Percentiles rank a stretch among this genome's conserved stretches.
Evolutionary conservation across 2,329 filamentous ascomycete species (phyloP).

Genomic region (Zalaria obscura): DNA sequence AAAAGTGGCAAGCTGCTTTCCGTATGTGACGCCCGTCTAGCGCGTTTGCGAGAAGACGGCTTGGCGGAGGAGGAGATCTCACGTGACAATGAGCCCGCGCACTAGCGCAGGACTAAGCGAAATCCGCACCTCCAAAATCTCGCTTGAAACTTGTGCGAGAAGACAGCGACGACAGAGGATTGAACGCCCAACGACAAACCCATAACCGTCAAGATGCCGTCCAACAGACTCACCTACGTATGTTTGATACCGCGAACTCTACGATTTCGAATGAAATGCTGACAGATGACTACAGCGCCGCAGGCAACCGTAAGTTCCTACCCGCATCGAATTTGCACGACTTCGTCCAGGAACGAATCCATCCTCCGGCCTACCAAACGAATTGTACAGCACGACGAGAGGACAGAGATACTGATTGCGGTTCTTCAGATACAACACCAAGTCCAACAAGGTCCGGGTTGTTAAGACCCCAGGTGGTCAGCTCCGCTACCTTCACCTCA

Average conservation of each 20-base stretch:
- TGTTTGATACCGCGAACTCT: slow-evolving; percentile 10
- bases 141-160: too few relatives aligned
- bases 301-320: slow-evolving; percentile 32
- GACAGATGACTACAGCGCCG: slow-evolving; percentile 29
- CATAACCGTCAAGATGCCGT: slow-evolving; percentile 35
- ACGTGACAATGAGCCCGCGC: too few relatives aligned
- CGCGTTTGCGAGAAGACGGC: too few relatives aligned
- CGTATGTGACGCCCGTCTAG: too few relatives aligned
- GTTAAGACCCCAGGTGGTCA: slow-evolving; percentile 94
- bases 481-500: slow-evolving; percentile 95
- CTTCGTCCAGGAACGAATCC: background rate
- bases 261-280: background rate
- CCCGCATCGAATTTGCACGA: slow-evolving; percentile 1
- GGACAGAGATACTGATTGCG: slow-evolving; percentile 7
- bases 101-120: too few relatives aligned
- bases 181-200: slow-evolving; percentile 8
- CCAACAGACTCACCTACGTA: slow-evolving; percentile 43
- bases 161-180: slow-evolving; percentile 1
- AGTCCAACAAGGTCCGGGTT: slow-evolving; percentile 90
- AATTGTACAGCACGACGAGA: background rate
- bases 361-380: slow-evolving; percentile 1
- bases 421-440: slow-evolving; percentile 77
- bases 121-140: too few relatives aligned
- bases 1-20: too few relatives aligned
- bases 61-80: too few relatives aligned